Percentiles rank a stretch among this genome's conserved stretches.
Evolutionary conservation across 768 basidiomycete genomes (phyloP).

Genomic region (Hemileccinum rubropunctum): DNA sequence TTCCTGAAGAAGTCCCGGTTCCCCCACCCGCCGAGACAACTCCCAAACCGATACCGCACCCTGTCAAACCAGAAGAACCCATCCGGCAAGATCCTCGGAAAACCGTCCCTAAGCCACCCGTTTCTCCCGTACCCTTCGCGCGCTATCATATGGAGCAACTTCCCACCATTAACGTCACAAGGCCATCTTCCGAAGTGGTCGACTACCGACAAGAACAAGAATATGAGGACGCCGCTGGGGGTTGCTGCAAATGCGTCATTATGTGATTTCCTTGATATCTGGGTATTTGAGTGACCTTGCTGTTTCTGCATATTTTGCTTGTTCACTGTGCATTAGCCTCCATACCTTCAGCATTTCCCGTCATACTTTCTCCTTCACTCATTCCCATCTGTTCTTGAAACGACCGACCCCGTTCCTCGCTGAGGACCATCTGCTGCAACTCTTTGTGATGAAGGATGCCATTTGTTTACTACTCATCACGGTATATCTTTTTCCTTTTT

Average conservation of each 20-base stretch:
- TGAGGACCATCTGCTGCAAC: slow-evolving; percentile 2
- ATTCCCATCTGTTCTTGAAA: slow-evolving; percentile 10
- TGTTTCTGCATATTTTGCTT: slow-evolving; percentile 22
- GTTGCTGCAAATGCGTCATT: slow-evolving; percentile 80
- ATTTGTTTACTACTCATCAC: slow-evolving; percentile 11
- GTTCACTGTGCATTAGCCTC: slow-evolving; percentile 19
- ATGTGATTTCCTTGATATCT: slow-evolving; percentile 55
- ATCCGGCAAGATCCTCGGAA: slow-evolving; percentile 20
- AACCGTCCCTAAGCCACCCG: slow-evolving; percentile 31
- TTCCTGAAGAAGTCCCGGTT: slow-evolving; percentile 9
- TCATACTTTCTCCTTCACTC: neutral
- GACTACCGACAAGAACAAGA: slow-evolving; percentile 29
- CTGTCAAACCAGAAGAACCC: slow-evolving; percentile 32
- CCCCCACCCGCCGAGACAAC: neutral
- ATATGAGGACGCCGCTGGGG: slow-evolving; percentile 47
- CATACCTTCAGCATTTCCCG: slow-evolving; percentile 4
- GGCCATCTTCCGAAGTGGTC: slow-evolving; percentile 26
- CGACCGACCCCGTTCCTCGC: slow-evolving; percentile 5
- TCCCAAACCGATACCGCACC: slow-evolving; percentile 12
- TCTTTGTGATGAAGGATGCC: slow-evolving; percentile 15
- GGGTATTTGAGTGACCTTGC: slow-evolving; percentile 22
- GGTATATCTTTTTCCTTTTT: slow-evolving; percentile 19
- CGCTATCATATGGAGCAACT: slow-evolving; percentile 41
- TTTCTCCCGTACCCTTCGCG: slow-evolving; percentile 63
- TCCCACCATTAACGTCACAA: slow-evolving; percentile 32